Conservation (phyloP, 805 yeast species). For the Teunomyces panamensis region DNA sequence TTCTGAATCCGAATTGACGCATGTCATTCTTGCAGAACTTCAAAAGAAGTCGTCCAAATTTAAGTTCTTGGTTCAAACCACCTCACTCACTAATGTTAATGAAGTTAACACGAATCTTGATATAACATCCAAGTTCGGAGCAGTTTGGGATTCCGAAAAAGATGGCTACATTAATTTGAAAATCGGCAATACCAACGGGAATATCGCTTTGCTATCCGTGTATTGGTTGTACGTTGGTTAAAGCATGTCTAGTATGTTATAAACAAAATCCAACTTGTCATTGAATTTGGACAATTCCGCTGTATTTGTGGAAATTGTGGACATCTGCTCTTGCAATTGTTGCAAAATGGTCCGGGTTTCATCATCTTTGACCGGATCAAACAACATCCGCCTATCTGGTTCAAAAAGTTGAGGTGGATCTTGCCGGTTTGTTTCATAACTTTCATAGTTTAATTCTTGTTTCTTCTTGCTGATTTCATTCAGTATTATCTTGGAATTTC, state of each 20-base stretch:
- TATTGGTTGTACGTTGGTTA: slow-evolving; percentile 15
- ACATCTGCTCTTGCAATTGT: slow-evolving; percentile 13
- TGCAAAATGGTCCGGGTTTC: slow-evolving; percentile 17
- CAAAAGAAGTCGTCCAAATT: slow-evolving; percentile 49
- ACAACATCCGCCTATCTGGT: neutral
- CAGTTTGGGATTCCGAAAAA: slow-evolving; percentile 53
- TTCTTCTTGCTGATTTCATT: neutral
- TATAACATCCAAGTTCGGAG: slow-evolving; percentile 43
- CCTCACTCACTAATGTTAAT: slow-evolving; percentile 25
- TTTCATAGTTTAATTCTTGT: slow-evolving; percentile 3
- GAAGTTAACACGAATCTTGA: slow-evolving; percentile 17
- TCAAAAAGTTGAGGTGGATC: neutral
- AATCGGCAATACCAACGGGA: slow-evolving; percentile 10
- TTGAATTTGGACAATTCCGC: slow-evolving; percentile 10
- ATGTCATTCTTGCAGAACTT: slow-evolving; percentile 30
- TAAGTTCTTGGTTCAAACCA: slow-evolving; percentile 52
- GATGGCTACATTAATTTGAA: slow-evolving; percentile 51
- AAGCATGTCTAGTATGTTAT: slow-evolving; percentile 12
- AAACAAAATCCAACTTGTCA: slow-evolving; percentile 14
- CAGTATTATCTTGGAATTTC: slow-evolving; percentile 4
- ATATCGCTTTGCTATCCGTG: slow-evolving; percentile 3
- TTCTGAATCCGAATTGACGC: neutral
- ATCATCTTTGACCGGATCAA: slow-evolving; percentile 10
- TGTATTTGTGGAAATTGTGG: slow-evolving; percentile 13
- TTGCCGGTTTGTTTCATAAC: neutral